Evolutionary conservation across 768 basidiomycete genomes (phyloP).

Genomic region (Collybia mongolica): DNA sequence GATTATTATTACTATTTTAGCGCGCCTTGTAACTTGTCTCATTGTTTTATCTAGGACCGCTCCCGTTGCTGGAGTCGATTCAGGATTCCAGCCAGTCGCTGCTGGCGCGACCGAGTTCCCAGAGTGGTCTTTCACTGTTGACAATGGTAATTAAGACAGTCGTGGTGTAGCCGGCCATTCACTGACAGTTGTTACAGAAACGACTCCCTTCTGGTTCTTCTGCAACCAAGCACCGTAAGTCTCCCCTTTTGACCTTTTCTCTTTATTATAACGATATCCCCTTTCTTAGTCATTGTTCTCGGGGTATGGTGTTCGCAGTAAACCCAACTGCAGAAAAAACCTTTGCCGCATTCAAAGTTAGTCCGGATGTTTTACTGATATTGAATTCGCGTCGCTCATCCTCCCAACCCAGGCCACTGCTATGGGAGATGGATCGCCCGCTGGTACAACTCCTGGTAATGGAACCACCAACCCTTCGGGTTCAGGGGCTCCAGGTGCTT

Average conservation of each 20-base stretch:
- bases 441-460: no score
- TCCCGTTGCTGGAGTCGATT: slow-evolving; percentile 40
- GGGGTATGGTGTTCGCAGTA: slow-evolving; percentile 63
- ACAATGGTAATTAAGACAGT: slow-evolving; percentile 23
- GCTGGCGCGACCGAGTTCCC: slow-evolving; percentile 32
- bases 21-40: no score
- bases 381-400: no score
- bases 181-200: neutral
- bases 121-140: slow-evolving; percentile 45
- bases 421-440: no score
- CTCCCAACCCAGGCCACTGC: no score
- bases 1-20: no score
- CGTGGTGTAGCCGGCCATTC: no score
- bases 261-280: neutral
- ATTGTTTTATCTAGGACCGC: slow-evolving; percentile 14
- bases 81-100: slow-evolving; percentile 46
- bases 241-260: neutral
- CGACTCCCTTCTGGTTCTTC: slow-evolving; percentile 60
- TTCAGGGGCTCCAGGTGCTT: no score
- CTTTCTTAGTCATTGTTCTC: slow-evolving; percentile 40
- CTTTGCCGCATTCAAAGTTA: slow-evolving; percentile 46
- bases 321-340: slow-evolving; percentile 48
- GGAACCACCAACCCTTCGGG: no score
- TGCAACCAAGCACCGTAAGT: slow-evolving; percentile 42
- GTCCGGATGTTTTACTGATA: no score